Base-by-base conservation (phyloP, 2,329 filamentous ascomycete species). In the Diaporthe ampelina region DNA sequence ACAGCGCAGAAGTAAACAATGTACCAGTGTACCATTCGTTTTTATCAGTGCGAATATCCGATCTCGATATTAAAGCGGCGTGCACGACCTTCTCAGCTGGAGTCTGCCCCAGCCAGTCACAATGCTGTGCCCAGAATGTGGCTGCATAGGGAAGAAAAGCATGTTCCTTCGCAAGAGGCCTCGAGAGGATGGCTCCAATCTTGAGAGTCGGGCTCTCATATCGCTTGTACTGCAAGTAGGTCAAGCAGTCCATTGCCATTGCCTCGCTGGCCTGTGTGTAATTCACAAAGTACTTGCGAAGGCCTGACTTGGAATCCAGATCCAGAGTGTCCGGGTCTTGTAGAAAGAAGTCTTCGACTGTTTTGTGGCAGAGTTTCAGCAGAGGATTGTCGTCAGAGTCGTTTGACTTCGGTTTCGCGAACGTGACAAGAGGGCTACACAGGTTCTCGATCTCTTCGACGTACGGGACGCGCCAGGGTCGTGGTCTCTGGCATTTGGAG, bases 331-430 rank as follows among this genome's bases (percentile, higher is more conserved):
- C 37, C 13, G 35, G n/a, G 35, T 24, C n/a, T 15, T 61, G 57
- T 35, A 61, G 26, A n/a, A 61, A 61, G 13, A 61, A 61, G 35
- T 61, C 57, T 19, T 61, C 57, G 13, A 61, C 57, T 43, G 57
- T 43, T 9, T 61, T 61, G n/a, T 61, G 57, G 10, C 57, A 61
- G 13, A 61, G 57, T n/a, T 26, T 61, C 57, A 61, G 24, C 6
- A 61, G 35, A 43, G 57, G 37, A 17, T 61, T 61, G n/a, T 61
- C n/a, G 1, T 61, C 35, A 2, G 40, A 7, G 5, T 61, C 57
- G 4, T 9, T n/a, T 7, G 26, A n/a, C 15, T 35, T 43, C 1
- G 57, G 37, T 35, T 43, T 61, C 26, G n/a, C 57, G 4, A 61
- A 61, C 1, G 37, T 26, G 7, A 61, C n/a, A 8, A 61, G 57